Base-by-base conservation (phyloP, 2,329 filamentous ascomycete species). In the Claviceps sp. region DNA sequence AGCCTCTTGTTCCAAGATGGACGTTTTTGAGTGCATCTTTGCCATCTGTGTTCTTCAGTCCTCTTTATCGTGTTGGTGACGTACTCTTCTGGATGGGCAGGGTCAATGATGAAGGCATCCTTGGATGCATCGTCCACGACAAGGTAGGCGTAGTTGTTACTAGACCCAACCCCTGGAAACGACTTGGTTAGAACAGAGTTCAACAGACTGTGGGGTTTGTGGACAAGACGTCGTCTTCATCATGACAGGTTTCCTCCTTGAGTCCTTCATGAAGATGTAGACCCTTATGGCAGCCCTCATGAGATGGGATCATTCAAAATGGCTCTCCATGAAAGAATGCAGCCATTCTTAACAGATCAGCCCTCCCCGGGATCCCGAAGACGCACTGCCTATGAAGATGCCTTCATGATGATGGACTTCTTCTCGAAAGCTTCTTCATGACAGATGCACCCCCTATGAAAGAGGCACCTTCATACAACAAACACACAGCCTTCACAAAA, bases 71-170 rank as follows among this genome's bases (percentile, higher is more conserved):
- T 47, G 16, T 20, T 11, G 18, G 45, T 9, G 34, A 47, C 81
- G 60, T 70, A 89, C 86, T 91, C 86, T 11, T 81, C 75, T 42
- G 86, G 84, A 62, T 88, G 80, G 9, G 87, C 87, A 46, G 87
- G 87, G 65, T 93, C 87, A 59, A 93, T 82, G 59, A 93, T 84
- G 52, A 85, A 76, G 48, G 83, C 82, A 67, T 89, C 86, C 65
- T 85, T 84, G 59, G 84, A 84, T 65, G 84, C 85, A 62, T 91
- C 79, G 61, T 89, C 85, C 55, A 87, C 72, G 45, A 93, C 81
- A 37, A 93, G 76, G 65, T 93, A 93, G 62, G 87, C 85, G 69
- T 91, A 93, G 72, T 93, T 93, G 70, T 93, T 84, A 63, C 81
- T 77, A 62, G 69, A 82, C 50, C 86, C 86, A 71, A 79, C 82